Evolutionary conservation across 2,329 filamentous ascomycete genomes (phyloP).

Genomic region (Pseudomassariella vexata): DNA sequence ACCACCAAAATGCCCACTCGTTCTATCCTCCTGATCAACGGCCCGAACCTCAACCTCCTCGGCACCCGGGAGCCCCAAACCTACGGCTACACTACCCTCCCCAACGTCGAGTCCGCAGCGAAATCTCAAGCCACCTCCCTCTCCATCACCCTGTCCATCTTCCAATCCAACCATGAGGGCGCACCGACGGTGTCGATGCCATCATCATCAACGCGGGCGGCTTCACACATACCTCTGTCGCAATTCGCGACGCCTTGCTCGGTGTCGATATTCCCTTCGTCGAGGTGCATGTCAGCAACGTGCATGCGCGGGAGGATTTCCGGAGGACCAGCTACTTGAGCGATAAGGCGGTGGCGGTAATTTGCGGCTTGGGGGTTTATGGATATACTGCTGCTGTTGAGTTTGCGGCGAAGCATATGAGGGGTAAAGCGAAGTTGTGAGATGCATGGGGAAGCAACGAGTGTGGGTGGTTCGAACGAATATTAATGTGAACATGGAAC

Average conservation of each 20-base stretch:
- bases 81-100: conserved; percentile 65
- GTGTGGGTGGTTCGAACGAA: too few relatives aligned
- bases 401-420: conserved; percentile 41
- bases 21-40: conserved; percentile 67
- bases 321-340: conserved; percentile 66
- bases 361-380: conserved; percentile 61
- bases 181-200: conserved; percentile 63
- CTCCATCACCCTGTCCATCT: conserved; percentile 45
- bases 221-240: conserved; percentile 71
- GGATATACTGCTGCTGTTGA: conserved; percentile 59
- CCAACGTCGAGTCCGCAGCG: conserved; percentile 49
- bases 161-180: conserved; percentile 77
- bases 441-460: too few relatives aligned
- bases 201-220: conserved; percentile 73
- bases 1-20: conserved; percentile 11
- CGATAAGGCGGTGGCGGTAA: conserved; percentile 70
- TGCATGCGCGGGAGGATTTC: conserved; percentile 65
- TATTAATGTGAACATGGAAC: too few relatives aligned
- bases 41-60: conserved; percentile 78
- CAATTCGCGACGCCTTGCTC: conserved; percentile 66
- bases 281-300: conserved; percentile 72
- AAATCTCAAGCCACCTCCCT: conserved; percentile 42
- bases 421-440: conserved; percentile 25
- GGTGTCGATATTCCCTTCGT: conserved; percentile 68
- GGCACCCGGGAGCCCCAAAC: conserved; percentile 68